Base-by-base conservation (phyloP, 768 basidiomycete genomes). In the Hydnomerulius pinastri region DNA sequence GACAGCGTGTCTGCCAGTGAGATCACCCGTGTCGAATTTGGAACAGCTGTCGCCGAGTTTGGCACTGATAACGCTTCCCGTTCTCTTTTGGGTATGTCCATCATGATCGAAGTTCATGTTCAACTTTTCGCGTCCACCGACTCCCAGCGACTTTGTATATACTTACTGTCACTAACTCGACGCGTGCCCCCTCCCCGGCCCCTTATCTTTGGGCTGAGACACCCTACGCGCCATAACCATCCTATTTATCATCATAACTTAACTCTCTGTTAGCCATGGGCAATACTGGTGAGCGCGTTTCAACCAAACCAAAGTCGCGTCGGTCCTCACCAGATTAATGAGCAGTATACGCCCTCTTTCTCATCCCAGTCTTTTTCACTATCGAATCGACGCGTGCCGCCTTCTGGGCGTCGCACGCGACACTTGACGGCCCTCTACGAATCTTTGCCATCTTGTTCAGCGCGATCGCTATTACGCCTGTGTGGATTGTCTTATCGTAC, bases 301-400 rank as follows among this genome's bases (percentile, higher is more conserved):
- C 13, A 6, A 10, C 8, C 21, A 5, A 9, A 33, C 18, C 6
- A 24, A 37, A 12, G 5, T 29, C 27, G 27, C 32, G 32, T n/a
- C 17, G 4, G 7, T 27, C n/a, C 30, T 27, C 43, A 37, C 32
- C 27, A 33, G 17, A 36, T 3, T 25, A 24, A 35, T 25, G 15
- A 15, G 15, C 4, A 57, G 60, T 59, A 6, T 48, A 35, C 17
- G 36, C 20, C 10, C 10, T 54, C 28, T 23, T 64, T 3, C 43
- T 61, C 2, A 0, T 64, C 1, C 51, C 55, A 0, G 8, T 50
- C 0, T 65, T 65, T 17, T 0, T 64, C 0, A 37, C 35, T 0
- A 25, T 67, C 13, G 64, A 65, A 3, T 20, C 6, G 0, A 23
- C 47, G 0, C 47, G 64, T 0, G 9, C 11, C 0, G 21, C 30